Evolutionary conservation across 192 early-diverging fungal species (phyloP), one percentile per base, ranked within the genome.

Genomic region (Haplosporangium gracile): DNA sequence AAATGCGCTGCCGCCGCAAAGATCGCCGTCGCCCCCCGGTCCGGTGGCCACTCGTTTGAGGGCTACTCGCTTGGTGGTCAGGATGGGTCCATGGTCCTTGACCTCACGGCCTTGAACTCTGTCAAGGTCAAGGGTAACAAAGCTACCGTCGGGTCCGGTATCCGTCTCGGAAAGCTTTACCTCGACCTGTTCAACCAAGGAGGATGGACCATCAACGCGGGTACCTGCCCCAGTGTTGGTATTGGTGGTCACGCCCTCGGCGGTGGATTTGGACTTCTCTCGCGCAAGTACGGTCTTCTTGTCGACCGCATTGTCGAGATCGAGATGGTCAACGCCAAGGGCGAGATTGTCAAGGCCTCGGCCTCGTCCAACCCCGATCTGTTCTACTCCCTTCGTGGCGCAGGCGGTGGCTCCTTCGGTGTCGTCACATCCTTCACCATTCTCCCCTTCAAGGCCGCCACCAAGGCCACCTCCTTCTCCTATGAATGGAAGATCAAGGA

Each of bases 341-440:
- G 93, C 10, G 72, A 90, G 20, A n/a, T 94, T 7, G 55, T 90
- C n/a, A 83, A 70, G 24, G 89, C 82, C 36, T 87, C 76, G 63
- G 75, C 74, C 8, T 72, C 70, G 4, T 7, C 84, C 34, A 86
- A 94, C 75, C 32, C 75, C 8, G 94, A 95, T 81, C 76, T 95
- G 24, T 95, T 93, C 72, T 95, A 87, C 83, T 92, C 93, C 0
- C 69, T 94, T 4, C 82, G 93, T 51, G 94, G 93, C n/a, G 94
- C 90, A 16, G 93, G 93, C 9, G 90, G 89, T 53, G 86, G 88
- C n/a, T 89, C 75, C 24, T 91, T 72, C 79, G 91, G 85, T 49
- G 82, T 92, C 13, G 89, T 91, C 26, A 89, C 89, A 18, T 69
- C 85, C 16, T 87, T 90, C 42, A 86, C 77, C 11, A 70, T 92